A percentile compares a stretch with the other conserved stretches of the same genome.
Conservation (phyloP, 2,329 filamentous ascomycete species). For the Pseudopithomyces maydicus region DNA sequence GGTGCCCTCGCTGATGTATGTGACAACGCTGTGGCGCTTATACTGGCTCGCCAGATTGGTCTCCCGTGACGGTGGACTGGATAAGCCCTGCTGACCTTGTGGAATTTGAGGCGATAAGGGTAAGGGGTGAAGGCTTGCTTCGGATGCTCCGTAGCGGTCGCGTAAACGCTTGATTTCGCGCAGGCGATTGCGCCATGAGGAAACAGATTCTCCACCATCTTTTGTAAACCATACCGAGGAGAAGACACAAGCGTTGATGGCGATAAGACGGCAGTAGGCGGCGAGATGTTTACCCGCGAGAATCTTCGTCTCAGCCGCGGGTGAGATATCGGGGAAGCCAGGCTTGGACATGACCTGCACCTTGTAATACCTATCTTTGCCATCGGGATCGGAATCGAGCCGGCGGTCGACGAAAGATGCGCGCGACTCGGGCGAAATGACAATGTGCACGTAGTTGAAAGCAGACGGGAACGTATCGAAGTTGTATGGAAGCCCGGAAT, state of each 20-base stretch:
- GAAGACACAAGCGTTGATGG: constrained; percentile 93
- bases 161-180: constrained; percentile 83
- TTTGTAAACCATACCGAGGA: constrained; percentile 84
- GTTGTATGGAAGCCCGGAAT: constrained; percentile 85
- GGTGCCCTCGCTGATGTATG: constrained; percentile 43
- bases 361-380: constrained; percentile 71
- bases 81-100: constrained; percentile 19
- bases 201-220: constrained; percentile 80
- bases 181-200: constrained; percentile 86
- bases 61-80: constrained; percentile 34
- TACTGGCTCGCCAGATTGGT: constrained; percentile 35
- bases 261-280: constrained; percentile 83
- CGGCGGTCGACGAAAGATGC: constrained; percentile 70
- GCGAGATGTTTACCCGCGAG: constrained; percentile 82
- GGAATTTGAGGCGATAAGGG: constrained; percentile 28
- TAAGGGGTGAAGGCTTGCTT: constrained; percentile 17
- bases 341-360: constrained; percentile 88
- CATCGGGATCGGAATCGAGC: constrained; percentile 48
- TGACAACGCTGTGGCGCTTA: constrained; percentile 42
- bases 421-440: constrained; percentile 86
- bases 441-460: constrained; percentile 97
- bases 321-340: constrained; percentile 89
- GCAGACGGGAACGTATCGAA: constrained; percentile 93
- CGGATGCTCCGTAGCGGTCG: constrained; percentile 55
- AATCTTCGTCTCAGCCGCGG: constrained; percentile 86